These are phyloP conservation scores for Phlyctochytrium bullatum DNA, from an alignment of 192 early-diverging fungal genomes.

Conservation along the genomic window DNA sequence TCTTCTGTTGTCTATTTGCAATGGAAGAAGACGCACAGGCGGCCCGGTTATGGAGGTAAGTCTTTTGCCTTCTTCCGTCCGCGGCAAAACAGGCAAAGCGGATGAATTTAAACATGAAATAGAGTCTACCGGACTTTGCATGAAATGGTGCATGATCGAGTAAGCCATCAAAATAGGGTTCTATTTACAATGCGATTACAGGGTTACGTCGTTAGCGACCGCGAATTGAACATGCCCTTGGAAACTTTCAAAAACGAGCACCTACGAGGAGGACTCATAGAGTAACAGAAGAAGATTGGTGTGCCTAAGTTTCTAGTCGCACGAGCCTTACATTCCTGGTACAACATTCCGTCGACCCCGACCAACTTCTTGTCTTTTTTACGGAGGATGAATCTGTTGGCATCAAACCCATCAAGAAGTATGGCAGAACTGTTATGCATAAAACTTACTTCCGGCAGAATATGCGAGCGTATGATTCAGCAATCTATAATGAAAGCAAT, in stretches of 20 bases:
- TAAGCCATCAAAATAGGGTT: conserved; percentile 22
- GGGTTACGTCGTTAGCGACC: conserved; percentile 80
- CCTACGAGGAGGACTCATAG: conserved; percentile 69
- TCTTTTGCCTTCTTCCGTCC: too few species aligned
- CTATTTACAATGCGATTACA: conserved; percentile 21
- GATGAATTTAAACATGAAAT: too few species aligned
- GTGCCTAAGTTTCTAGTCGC: neutral
- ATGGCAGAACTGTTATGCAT: neutral
- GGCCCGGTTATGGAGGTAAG: too few species aligned
- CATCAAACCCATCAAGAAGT: conserved; percentile 86
- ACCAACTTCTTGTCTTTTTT: conserved; percentile 90
- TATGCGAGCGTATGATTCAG: conserved; percentile 76
- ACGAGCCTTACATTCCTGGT: conserved; percentile 80
- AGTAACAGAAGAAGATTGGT: conserved; percentile 49
- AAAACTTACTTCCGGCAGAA: conserved; percentile 26
- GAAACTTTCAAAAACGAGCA: conserved; percentile 73
- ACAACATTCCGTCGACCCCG: conserved; percentile 65
- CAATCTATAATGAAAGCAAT: conserved; percentile 81
- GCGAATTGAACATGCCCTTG: conserved; percentile 79
- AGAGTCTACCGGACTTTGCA: conserved; percentile 86
- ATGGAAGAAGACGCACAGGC: too few species aligned
- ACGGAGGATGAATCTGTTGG: conserved; percentile 86
- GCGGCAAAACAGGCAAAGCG: too few species aligned
- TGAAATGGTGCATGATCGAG: conserved; percentile 86
- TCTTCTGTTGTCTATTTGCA: too few species aligned